Conservation (phyloP, 1,284 basidiomycete genomes). For the Polyporus tsugae region DNA sequence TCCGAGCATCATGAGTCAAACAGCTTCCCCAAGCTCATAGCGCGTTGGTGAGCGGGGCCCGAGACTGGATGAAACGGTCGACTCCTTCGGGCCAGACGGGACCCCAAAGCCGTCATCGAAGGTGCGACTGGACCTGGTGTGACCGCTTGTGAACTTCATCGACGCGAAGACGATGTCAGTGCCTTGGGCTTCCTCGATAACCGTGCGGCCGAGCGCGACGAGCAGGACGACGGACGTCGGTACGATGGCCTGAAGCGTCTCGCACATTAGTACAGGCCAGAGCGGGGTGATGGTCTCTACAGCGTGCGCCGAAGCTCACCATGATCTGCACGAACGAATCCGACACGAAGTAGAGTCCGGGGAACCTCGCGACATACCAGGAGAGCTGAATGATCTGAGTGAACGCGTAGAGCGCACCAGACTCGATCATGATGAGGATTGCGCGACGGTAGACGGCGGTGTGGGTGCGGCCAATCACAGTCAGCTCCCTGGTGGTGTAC, state of each 20-base stretch:
- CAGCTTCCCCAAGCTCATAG: background rate
- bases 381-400: constrained; percentile 17
- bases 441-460: constrained; percentile 9
- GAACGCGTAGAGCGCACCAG: constrained; percentile 17
- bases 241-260: background rate
- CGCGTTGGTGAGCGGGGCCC: background rate
- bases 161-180: background rate
- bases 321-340: constrained; percentile 12
- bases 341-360: constrained; percentile 5
- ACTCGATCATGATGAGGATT: constrained; percentile 17
- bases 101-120: background rate
- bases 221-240: background rate
- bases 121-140: background rate
- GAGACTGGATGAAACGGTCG: background rate
- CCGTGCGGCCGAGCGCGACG: background rate
- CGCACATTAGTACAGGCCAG: background rate
- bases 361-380: constrained; percentile 9
- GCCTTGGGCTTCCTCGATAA: background rate
- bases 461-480: background rate
- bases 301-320: background rate
- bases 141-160: background rate
- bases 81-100: background rate
- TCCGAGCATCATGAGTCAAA: background rate
- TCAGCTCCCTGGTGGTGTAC: constrained; percentile 1
- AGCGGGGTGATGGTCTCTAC: too few species aligned